Percentiles rank a stretch among this genome's conserved stretches.
These are phyloP conservation scores for Alloascoidea africana DNA, from an alignment of 805 yeast genomes.

Conservation along the genomic window DNA sequence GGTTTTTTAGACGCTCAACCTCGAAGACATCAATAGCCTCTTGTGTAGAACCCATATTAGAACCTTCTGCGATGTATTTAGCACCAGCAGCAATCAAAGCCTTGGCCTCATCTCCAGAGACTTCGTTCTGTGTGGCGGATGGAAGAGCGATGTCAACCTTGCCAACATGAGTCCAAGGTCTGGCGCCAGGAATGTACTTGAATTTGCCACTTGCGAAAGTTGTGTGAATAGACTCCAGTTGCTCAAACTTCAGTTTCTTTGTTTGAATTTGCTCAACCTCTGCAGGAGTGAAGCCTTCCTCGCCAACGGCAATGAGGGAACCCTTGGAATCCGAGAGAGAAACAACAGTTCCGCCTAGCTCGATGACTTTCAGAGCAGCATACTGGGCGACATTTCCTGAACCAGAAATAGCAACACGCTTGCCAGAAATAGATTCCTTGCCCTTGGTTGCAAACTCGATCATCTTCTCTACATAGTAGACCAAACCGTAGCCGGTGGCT, in stretches of 20 bases:
- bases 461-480: slow-evolving; percentile 96
- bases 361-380: slow-evolving; percentile 95
- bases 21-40: slow-evolving; percentile 94
- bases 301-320: slow-evolving; percentile 29
- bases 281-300: slow-evolving; percentile 69
- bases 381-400: slow-evolving; percentile 98
- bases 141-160: slow-evolving; percentile 93
- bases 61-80: slow-evolving; percentile 94
- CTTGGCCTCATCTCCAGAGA: slow-evolving; percentile 92
- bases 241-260: slow-evolving; percentile 42
- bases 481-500: slow-evolving; percentile 97
- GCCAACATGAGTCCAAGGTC: slow-evolving; percentile 94
- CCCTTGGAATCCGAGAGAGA: slow-evolving; percentile 95
- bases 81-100: slow-evolving; percentile 85
- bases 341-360: slow-evolving; percentile 90
- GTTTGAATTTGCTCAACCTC: slow-evolving; percentile 75
- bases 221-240: neutral
- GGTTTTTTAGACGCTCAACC: slow-evolving; percentile 22
- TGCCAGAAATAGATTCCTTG: slow-evolving; percentile 80
- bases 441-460: slow-evolving; percentile 85
- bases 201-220: slow-evolving; percentile 19
- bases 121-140: slow-evolving; percentile 97
- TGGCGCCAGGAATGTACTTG: slow-evolving; percentile 80
- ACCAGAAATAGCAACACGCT: slow-evolving; percentile 93
- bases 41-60: slow-evolving; percentile 98